These are phyloP conservation scores for Hyaloscypha finlandica DNA, from an alignment of 495 filamentous ascomycete species.

Conservation along the genomic window DNA sequence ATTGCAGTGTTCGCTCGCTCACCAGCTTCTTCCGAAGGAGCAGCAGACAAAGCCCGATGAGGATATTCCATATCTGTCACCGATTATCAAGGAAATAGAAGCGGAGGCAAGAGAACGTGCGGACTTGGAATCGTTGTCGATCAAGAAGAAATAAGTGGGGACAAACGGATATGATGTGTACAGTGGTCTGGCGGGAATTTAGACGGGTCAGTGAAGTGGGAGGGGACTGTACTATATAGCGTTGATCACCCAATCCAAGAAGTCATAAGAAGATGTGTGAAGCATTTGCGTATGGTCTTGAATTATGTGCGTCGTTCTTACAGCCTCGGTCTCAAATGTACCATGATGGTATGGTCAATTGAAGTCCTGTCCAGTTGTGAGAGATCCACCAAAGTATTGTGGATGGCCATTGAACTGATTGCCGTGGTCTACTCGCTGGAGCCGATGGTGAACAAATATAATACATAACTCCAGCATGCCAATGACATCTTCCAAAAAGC, in stretches of 20 bases:
- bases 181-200: slow-evolving; percentile 7
- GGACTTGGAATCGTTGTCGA: slow-evolving; percentile 78
- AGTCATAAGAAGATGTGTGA: neutral
- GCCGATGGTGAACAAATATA: no score
- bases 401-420: no score
- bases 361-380: no score
- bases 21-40: slow-evolving; percentile 70
- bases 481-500: no score
- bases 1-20: slow-evolving; percentile 71
- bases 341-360: no score
- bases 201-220: slow-evolving; percentile 4
- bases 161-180: slow-evolving; percentile 8
- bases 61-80: slow-evolving; percentile 77
- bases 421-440: no score
- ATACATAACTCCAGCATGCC: no score
- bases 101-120: slow-evolving; percentile 77
- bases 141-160: slow-evolving; percentile 48
- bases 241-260: slow-evolving; percentile 24
- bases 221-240: slow-evolving; percentile 28
- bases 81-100: slow-evolving; percentile 81
- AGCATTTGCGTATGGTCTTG: neutral
- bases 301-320: no score
- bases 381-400: no score
- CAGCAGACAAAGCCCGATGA: slow-evolving; percentile 74
- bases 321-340: no score